Evolutionary conservation across 108 stramenopile genomes (phyloP).

Genomic region (Conticribra guillardii): DNA sequence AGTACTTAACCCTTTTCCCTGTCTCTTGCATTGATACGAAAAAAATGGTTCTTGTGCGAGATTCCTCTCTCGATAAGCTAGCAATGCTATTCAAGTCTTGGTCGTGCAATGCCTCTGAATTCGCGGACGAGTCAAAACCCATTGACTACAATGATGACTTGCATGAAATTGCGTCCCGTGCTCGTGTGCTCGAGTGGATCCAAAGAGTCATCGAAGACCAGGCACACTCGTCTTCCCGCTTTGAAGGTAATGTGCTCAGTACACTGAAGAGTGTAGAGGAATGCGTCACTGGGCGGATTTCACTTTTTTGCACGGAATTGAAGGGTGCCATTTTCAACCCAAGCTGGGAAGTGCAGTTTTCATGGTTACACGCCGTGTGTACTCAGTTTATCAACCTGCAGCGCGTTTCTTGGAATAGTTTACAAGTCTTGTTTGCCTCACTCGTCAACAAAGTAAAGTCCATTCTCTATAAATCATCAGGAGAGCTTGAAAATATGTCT

Average conservation of each 20-base stretch:
- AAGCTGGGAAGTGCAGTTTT: slow-evolving; percentile 8
- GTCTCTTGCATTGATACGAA: neutral
- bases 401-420: neutral
- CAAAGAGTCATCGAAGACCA: neutral
- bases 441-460: slow-evolving; percentile 21
- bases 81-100: slow-evolving; percentile 7
- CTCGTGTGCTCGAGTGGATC: slow-evolving; percentile 9
- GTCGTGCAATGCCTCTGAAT: slow-evolving; percentile 12
- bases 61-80: slow-evolving; percentile 6
- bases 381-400: slow-evolving; percentile 5
- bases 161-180: slow-evolving; percentile 9
- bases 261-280: slow-evolving; percentile 13
- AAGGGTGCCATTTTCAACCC: neutral
- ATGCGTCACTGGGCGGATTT: slow-evolving; percentile 1
- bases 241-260: slow-evolving; percentile 2
- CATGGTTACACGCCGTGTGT: slow-evolving; percentile 25
- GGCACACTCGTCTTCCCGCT: neutral
- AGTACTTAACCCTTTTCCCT: slow-evolving; percentile 18
- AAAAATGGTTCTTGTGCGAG: neutral
- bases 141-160: slow-evolving; percentile 19
- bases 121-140: neutral
- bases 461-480: slow-evolving; percentile 14
- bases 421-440: neutral
- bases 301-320: slow-evolving; percentile 9
- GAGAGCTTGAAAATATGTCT: slow-evolving; percentile 32